These are phyloP conservation scores for Wickerhamiella pararugosa DNA, from an alignment of 1,139 yeast genomes.

Conservation along the genomic window DNA sequence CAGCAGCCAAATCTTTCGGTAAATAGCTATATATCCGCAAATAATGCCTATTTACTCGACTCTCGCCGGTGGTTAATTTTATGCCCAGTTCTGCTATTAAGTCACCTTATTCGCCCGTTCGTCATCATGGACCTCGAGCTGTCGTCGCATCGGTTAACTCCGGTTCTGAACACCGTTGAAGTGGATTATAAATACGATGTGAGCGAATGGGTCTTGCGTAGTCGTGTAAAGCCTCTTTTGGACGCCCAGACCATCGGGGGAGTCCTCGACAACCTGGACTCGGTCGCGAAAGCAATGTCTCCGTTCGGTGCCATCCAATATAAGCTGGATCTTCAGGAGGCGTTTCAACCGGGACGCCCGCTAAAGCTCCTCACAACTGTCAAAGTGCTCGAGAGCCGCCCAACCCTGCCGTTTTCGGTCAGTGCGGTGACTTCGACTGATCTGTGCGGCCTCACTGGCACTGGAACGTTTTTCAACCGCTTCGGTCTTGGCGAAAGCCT, in stretches of 20 bases:
- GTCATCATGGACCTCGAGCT: constrained; percentile 10
- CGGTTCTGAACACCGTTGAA: constrained; percentile 31
- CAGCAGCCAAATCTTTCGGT: too few relatives aligned
- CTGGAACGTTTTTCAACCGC: constrained; percentile 10
- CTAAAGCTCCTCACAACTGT: constrained; percentile 1
- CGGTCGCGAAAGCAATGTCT: constrained; percentile 19
- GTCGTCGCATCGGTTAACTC: constrained; percentile 12
- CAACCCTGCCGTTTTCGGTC: constrained; percentile 9
- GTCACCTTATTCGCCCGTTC: too few relatives aligned
- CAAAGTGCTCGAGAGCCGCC: constrained; percentile 5
- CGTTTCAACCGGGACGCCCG: constrained; percentile 21
- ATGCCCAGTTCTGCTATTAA: too few relatives aligned
- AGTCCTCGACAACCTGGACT: constrained; percentile 21
- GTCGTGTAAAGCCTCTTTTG: constrained; percentile 43
- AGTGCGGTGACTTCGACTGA: constrained; percentile 9
- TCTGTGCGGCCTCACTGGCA: constrained; percentile 9
- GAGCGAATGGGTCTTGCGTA: constrained; percentile 36
- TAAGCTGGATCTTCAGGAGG: constrained; percentile 21
- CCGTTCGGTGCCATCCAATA: constrained; percentile 12
- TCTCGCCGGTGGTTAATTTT: too few relatives aligned
- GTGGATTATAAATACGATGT: constrained; percentile 40
- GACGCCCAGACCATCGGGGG: constrained; percentile 19
- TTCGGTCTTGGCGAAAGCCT: constrained; percentile 15
- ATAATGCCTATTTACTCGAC: too few relatives aligned
- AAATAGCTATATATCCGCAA: too few relatives aligned